Base-by-base conservation (phyloP, 176 grass and related monocot genomes). In the Paspalum notatum region DNA sequence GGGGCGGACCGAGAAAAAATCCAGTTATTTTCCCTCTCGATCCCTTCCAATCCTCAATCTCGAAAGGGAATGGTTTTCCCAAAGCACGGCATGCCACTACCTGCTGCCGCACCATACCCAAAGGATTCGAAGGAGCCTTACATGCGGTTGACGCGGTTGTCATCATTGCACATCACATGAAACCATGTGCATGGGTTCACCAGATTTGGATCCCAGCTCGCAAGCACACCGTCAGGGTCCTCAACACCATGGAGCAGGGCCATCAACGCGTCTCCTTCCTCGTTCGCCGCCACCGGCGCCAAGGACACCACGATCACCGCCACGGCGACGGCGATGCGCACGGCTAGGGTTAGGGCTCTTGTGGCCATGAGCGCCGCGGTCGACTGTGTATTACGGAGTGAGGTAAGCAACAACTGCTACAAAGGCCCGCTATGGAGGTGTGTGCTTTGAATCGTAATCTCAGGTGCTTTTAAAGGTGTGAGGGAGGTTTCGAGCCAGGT, bases 151-250 rank as follows among this genome's bases (percentile, higher is more conserved):
- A 97, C 86, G 39, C 73, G 90, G 72, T 85, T 89, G 48, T 69
- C 83, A 37, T 12, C 37, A 62, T 82, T 64, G 76, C 94, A 97
- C 21, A 52, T 70, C 50, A 97, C 58, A 27, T 86, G 91, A 14
- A 80, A 54, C 93, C 93, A 97, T n/a, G 90, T 89, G 62, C 93
- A 93, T 8, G 93, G 90, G 74, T 97, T 77, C 49, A 91, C 93
- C 37, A 87, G 68, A 21, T 52, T 77, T 2, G 86, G 74, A 27
- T 89, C 81, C 94, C 94, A 97, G 70, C 78, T 87, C 57, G 64
- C 53, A 8, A 97, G 83, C 24, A 41, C 84, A 51, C 86, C 86
- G 56, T 18, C 26, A 46, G 94, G 88, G 53, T 89, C 90, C 25
- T 82, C 49, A 7, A 97, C 54, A 9, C 88, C 72, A 7, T 25